Conservation (phyloP, 2,329 filamentous ascomycete species). For the Ophiosphaerella narmari region DNA sequence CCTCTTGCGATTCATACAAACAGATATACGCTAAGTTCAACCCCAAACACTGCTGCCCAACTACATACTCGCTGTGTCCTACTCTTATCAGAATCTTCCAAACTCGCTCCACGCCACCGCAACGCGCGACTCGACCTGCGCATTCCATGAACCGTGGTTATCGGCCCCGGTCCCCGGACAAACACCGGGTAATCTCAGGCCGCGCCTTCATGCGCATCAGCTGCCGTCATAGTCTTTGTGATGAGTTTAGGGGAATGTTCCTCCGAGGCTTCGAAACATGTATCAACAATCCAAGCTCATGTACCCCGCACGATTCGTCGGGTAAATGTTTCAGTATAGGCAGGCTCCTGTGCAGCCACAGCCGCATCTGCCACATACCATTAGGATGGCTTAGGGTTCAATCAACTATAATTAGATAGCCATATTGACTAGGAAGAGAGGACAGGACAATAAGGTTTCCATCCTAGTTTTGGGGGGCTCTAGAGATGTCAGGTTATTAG, state of each 20-base stretch:
- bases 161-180: neutral
- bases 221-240: too few relatives aligned
- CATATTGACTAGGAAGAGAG: too few relatives aligned
- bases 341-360: too few relatives aligned
- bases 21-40: neutral
- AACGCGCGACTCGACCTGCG: neutral
- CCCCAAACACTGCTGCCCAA: constrained; percentile 5
- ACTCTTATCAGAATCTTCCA: too few relatives aligned
- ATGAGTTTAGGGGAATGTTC: neutral
- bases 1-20: neutral
- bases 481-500: too few relatives aligned
- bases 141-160: neutral
- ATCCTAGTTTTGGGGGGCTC: too few relatives aligned
- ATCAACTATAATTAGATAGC: too few relatives aligned
- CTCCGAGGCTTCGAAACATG: neutral
- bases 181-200: neutral
- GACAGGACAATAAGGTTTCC: too few relatives aligned
- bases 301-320: constrained; percentile 1
- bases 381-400: too few relatives aligned
- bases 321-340: too few relatives aligned
- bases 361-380: too few relatives aligned
- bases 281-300: neutral
- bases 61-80: neutral
- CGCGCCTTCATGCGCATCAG: too few relatives aligned
- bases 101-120: neutral